Evolutionary conservation across 176 grass and related monocot species (phyloP).

Genomic region (Tillandsia leiboldiana): DNA sequence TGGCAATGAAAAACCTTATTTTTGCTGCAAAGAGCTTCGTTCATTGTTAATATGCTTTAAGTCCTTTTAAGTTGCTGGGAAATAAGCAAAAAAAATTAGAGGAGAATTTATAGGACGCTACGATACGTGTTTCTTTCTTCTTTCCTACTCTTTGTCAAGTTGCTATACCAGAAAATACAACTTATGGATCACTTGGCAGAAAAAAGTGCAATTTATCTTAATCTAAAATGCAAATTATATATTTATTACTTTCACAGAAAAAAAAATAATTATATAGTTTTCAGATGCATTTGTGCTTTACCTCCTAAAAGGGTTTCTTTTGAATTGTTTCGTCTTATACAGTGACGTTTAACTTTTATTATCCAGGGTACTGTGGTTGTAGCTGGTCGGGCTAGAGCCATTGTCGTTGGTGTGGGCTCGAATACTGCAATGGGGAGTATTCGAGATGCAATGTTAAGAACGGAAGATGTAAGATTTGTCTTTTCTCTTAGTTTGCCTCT

Average conservation of each 20-base stretch:
- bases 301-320: background rate
- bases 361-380: constrained; percentile 88
- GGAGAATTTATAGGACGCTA: too few species aligned
- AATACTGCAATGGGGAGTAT: constrained; percentile 98
- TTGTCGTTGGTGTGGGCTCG: constrained; percentile 82
- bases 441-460: constrained; percentile 95
- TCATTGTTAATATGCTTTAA: too few species aligned
- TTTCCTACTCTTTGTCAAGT: too few species aligned
- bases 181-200: too few species aligned
- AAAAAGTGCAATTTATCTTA: background rate
- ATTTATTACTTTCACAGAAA: too few species aligned
- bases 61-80: too few species aligned
- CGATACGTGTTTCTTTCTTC: too few species aligned
- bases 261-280: too few species aligned
- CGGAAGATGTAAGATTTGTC: constrained; percentile 63
- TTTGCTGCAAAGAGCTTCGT: too few species aligned
- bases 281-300: background rate
- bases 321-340: background rate
- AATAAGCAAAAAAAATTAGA: too few species aligned
- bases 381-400: constrained; percentile 86
- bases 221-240: background rate
- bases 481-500: background rate
- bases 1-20: too few species aligned
- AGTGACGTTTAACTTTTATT: constrained; percentile 4
- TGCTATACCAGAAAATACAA: too few species aligned